Conservation (phyloP, 2,329 filamentous ascomycete genomes). For the Aspergillus novoparasiticus region DNA sequence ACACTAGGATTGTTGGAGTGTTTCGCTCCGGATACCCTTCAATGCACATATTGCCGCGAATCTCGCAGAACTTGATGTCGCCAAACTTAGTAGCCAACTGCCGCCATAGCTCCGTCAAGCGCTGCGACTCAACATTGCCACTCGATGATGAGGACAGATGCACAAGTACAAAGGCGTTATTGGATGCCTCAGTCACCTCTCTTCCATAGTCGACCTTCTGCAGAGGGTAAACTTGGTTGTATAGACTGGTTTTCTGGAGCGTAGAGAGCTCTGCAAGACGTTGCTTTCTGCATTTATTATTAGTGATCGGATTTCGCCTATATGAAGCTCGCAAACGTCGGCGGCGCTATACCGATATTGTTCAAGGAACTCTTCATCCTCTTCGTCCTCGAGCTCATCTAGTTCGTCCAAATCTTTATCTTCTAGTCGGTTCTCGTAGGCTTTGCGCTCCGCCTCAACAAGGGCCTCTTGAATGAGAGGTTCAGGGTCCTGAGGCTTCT, state of each 20-base stretch:
- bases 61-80: constrained; percentile 97
- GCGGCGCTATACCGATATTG: constrained; percentile 64
- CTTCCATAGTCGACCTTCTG: constrained; percentile 91
- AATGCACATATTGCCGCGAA: constrained; percentile 87
- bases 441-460: constrained; percentile 75
- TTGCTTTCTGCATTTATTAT: constrained; percentile 60
- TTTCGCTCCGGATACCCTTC: constrained; percentile 95
- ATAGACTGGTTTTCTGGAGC: constrained; percentile 74
- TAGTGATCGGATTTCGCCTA: not conserved
- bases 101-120: constrained; percentile 83
- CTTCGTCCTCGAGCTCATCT: constrained; percentile 89
- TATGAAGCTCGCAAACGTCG: not conserved
- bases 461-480: constrained; percentile 96
- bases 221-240: constrained; percentile 89
- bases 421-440: constrained; percentile 89
- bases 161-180: constrained; percentile 69
- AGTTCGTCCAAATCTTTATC: constrained; percentile 94
- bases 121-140: constrained; percentile 80
- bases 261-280: constrained; percentile 79
- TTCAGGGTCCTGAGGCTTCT: constrained; percentile 93
- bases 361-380: constrained; percentile 90
- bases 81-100: constrained; percentile 82
- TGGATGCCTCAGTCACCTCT: constrained; percentile 89
- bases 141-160: constrained; percentile 78
- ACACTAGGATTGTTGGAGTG: constrained; percentile 90